phyloP scores from a whole-genome alignment of 2,329 filamentous ascomycete genomes.

The Sporothrix variecibatus region DNA sequence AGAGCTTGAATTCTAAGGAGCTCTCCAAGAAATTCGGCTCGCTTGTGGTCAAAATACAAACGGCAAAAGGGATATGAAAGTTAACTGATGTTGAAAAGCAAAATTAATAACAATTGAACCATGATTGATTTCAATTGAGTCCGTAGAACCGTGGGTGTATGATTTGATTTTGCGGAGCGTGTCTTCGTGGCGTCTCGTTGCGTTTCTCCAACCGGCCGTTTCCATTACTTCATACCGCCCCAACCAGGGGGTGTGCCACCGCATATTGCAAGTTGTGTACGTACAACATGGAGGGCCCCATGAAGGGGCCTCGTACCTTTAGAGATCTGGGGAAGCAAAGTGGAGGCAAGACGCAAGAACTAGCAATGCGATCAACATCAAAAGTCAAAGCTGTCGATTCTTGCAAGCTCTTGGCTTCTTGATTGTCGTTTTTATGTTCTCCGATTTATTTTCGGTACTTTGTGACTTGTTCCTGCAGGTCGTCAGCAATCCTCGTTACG shows the following conservation, averaged over 20 bases:
- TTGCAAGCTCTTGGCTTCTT: background rate
- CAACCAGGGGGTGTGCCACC: background rate
- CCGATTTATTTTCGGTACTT: slow-evolving; percentile 16
- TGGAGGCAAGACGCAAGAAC: background rate
- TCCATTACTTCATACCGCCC: slow-evolving; percentile 22
- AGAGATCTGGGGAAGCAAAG: background rate
- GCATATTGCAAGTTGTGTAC: background rate
- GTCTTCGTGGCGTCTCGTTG: background rate
- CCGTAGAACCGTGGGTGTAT: background rate
- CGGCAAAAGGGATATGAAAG: background rate
- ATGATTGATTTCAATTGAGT: background rate
- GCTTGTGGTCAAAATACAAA: background rate
- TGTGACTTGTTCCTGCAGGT: slow-evolving; percentile 1
- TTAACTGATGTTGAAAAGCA: background rate
- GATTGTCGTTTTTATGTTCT: background rate
- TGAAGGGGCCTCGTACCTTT: background rate
- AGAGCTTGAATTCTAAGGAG: background rate
- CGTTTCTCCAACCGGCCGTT: slow-evolving; percentile 11
- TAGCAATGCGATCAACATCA: background rate
- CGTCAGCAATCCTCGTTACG: background rate
- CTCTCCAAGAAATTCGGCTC: background rate
- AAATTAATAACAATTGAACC: background rate
- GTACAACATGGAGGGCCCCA: background rate
- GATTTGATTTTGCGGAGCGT: background rate
- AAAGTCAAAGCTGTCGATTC: background rate